Percentiles rank a stretch among this genome's conserved stretches.
These are phyloP conservation scores for Astrephomene gubernaculifera DNA, from an alignment of 139 green algal species.

Conservation along the genomic window DNA sequence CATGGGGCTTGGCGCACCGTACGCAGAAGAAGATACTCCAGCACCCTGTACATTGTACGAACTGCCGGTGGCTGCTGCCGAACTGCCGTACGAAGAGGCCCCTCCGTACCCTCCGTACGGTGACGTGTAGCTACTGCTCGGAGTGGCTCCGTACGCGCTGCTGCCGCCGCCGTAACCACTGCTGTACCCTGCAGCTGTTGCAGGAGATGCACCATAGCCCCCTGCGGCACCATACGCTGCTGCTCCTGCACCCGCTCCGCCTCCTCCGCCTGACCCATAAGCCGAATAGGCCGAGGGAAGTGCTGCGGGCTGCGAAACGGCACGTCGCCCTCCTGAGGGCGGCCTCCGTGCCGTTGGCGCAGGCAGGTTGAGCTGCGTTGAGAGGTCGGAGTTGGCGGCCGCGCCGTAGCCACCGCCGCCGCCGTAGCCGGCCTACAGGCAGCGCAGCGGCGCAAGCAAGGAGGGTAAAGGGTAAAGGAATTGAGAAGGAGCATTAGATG, in stretches of 20 bases:
- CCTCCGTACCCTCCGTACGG: conserved; percentile 19
- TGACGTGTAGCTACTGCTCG: background rate
- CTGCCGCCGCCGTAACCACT: background rate
- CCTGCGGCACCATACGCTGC: conserved; percentile 19
- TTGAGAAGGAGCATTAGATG: too few species aligned
- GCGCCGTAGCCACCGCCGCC: background rate
- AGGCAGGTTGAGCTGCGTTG: conserved; percentile 40
- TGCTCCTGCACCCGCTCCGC: background rate
- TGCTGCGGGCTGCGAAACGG: conserved; percentile 25
- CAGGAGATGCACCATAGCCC: background rate
- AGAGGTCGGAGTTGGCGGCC: conserved; percentile 12
- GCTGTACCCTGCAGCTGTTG: background rate
- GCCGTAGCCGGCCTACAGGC: conserved; percentile 2
- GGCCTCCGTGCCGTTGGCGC: background rate
- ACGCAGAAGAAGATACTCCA: background rate
- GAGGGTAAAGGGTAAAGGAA: too few species aligned
- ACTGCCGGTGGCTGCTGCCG: background rate
- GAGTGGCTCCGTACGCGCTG: background rate
- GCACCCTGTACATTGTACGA: background rate
- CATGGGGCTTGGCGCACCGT: conserved; percentile 5
- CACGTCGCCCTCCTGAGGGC: conserved; percentile 19
- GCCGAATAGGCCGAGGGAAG: background rate
- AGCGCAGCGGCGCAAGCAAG: too few species aligned
- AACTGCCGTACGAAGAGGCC: conserved; percentile 2
- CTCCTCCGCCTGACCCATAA: background rate